phyloP scores from a whole-genome alignment of 805 yeast genomes.

The Candida argentea region DNA sequence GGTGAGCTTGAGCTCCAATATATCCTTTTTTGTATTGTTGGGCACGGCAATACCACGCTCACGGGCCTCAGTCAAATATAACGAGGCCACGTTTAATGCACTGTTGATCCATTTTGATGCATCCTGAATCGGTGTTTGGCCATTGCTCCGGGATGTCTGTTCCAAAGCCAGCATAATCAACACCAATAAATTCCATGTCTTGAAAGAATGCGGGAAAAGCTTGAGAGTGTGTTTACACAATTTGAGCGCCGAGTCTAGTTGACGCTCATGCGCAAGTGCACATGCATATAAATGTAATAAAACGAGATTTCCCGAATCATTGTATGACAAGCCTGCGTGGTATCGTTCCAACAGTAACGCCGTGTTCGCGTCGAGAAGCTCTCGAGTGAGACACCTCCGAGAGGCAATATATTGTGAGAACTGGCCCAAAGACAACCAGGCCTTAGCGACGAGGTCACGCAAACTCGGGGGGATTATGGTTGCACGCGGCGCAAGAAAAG shows the following conservation, averaged over 20 bases:
- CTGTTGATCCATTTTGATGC: slow-evolving; percentile 48
- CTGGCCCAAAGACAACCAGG: slow-evolving; percentile 29
- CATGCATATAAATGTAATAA: slow-evolving; percentile 38
- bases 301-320: slow-evolving; percentile 21
- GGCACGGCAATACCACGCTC: slow-evolving; percentile 16
- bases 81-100: slow-evolving; percentile 35
- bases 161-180: slow-evolving; percentile 56
- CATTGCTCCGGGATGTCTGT: slow-evolving; percentile 21
- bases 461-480: too few relatives aligned
- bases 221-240: slow-evolving; percentile 40
- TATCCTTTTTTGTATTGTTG: slow-evolving; percentile 32
- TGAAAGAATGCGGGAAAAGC: slow-evolving; percentile 43
- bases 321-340: slow-evolving; percentile 26
- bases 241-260: slow-evolving; percentile 33
- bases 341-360: slow-evolving; percentile 13
- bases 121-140: neutral
- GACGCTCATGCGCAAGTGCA: slow-evolving; percentile 33
- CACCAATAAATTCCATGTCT: slow-evolving; percentile 58
- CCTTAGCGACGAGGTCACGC: slow-evolving; percentile 22
- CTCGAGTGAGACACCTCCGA: slow-evolving; percentile 14
- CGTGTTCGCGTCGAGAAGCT: slow-evolving; percentile 9
- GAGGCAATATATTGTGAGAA: slow-evolving; percentile 18
- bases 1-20: slow-evolving; percentile 63
- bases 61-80: slow-evolving; percentile 19
- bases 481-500: slow-evolving; percentile 17